Conservation (phyloP, 1,284 basidiomycete genomes). For the Malassezia cuniculi region DNA sequence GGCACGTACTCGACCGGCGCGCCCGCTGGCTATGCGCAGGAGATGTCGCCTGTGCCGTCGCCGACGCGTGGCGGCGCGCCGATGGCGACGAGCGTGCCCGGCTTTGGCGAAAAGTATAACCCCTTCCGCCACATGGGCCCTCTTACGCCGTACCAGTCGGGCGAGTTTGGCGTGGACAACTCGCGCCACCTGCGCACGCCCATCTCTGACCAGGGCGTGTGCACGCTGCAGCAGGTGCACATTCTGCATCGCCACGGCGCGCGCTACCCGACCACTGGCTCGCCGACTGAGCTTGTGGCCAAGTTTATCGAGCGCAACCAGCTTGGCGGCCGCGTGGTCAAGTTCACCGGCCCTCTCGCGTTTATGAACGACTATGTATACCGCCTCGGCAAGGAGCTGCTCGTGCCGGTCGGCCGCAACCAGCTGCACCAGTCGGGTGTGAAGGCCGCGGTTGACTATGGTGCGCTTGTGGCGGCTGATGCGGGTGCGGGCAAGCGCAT, state of each 20-base stretch:
- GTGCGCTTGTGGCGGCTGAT: conserved; percentile 17
- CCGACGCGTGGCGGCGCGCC: conserved; percentile 26
- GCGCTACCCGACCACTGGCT: conserved; percentile 31
- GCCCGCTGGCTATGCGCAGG: conserved; percentile 30
- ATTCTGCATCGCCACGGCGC: conserved; percentile 42
- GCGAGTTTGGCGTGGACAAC: conserved; percentile 33
- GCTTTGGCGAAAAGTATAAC: conserved; percentile 21
- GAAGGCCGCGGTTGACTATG: conserved; percentile 29
- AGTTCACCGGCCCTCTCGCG: conserved; percentile 24
- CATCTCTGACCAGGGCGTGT: conserved; percentile 10
- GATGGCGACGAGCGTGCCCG: conserved; percentile 31
- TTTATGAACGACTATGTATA: conserved; percentile 34
- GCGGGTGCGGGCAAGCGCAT: conserved; percentile 17
- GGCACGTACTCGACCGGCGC: conserved; percentile 30
- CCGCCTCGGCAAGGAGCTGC: conserved; percentile 33
- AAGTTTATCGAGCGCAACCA: conserved; percentile 3
- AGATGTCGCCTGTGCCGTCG: conserved; percentile 22
- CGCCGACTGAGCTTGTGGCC: conserved; percentile 5
- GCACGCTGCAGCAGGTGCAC: conserved; percentile 32
- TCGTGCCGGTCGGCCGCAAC: conserved; percentile 33
- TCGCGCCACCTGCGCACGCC: conserved; percentile 27
- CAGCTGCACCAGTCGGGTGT: conserved; percentile 32
- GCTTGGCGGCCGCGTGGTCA: not conserved
- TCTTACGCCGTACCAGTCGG: conserved; percentile 34
- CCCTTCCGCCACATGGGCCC: conserved; percentile 42